A percentile compares a stretch with the other conserved stretches of the same genome.
phyloP scores from a whole-genome alignment of 2,329 filamentous ascomycete species.

The Sarocladiaceae sp. region DNA sequence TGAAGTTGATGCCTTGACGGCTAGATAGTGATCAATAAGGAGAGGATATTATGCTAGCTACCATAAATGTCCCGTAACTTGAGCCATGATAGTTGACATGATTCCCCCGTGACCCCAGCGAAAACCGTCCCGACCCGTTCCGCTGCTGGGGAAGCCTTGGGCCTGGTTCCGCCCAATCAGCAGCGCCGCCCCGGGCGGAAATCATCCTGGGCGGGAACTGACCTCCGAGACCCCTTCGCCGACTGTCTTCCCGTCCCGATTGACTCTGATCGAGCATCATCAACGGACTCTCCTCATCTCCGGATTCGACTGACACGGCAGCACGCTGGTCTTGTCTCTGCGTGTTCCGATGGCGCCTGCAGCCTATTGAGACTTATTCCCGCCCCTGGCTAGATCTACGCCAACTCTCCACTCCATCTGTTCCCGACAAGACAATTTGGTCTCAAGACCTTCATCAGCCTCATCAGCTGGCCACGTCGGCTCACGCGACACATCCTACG shows the following conservation, averaged over 20 bases:
- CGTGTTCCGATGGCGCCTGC: constrained; percentile 4
- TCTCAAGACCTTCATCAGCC: constrained; percentile 5
- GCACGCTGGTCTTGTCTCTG: neutral
- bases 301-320: neutral
- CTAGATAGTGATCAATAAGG: too few relatives aligned
- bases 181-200: constrained; percentile 6
- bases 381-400: constrained; percentile 3
- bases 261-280: neutral
- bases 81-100: too few relatives aligned
- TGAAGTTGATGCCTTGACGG: too few relatives aligned
- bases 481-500: neutral
- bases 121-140: constrained; percentile 7
- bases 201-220: constrained; percentile 8
- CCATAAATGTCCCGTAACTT: too few relatives aligned
- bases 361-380: neutral
- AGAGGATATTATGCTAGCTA: neutral
- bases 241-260: constrained; percentile 2
- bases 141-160: neutral
- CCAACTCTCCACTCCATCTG: constrained; percentile 5
- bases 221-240: constrained; percentile 6
- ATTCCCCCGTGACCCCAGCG: neutral
- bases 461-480: constrained; percentile 3
- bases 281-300: neutral
- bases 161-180: constrained; percentile 7
- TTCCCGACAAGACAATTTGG: neutral